These are phyloP conservation scores for Basipetospora chlamydospora DNA, from an alignment of 2,329 filamentous ascomycete species.

Conservation along the genomic window DNA sequence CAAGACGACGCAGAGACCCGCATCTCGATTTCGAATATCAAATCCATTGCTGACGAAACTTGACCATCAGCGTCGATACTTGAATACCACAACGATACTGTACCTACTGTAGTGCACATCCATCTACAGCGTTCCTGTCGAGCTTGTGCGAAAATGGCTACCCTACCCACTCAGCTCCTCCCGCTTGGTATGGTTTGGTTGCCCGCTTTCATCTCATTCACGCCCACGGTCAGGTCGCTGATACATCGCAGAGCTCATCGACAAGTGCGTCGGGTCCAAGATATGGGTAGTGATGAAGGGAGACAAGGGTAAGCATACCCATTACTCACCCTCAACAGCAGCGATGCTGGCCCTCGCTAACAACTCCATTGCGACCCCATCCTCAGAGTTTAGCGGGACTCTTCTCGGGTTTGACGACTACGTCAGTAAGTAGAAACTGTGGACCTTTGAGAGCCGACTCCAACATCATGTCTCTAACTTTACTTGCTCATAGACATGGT, in stretches of 20 bases:
- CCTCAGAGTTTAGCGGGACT: slow-evolving; percentile 81
- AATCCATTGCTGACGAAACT: too few species aligned
- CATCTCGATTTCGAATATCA: too few species aligned
- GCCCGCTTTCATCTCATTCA: background rate
- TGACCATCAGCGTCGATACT: too few species aligned
- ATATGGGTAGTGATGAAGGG: slow-evolving; percentile 99
- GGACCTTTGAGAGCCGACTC: too few species aligned
- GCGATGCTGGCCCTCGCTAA: slow-evolving; percentile 7
- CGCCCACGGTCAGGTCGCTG: background rate
- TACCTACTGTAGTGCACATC: too few species aligned
- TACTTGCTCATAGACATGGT: slow-evolving; percentile 97
- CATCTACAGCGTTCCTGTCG: too few species aligned
- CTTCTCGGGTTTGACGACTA: slow-evolving; percentile 97
- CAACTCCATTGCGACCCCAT: slow-evolving; percentile 1
- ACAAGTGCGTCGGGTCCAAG: slow-evolving; percentile 93
- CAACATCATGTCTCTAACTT: background rate
- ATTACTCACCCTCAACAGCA: background rate
- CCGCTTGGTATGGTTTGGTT: slow-evolving; percentile 43
- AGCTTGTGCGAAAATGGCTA: slow-evolving; percentile 48
- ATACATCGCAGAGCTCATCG: slow-evolving; percentile 67
- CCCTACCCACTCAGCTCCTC: slow-evolving; percentile 42
- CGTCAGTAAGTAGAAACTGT: slow-evolving; percentile 96
- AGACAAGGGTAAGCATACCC: slow-evolving; percentile 61
- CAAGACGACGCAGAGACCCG: too few species aligned
- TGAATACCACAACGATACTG: too few species aligned